Base-by-base conservation (phyloP, 2,329 filamentous ascomycete genomes). In the Diaporthe velutina region DNA sequence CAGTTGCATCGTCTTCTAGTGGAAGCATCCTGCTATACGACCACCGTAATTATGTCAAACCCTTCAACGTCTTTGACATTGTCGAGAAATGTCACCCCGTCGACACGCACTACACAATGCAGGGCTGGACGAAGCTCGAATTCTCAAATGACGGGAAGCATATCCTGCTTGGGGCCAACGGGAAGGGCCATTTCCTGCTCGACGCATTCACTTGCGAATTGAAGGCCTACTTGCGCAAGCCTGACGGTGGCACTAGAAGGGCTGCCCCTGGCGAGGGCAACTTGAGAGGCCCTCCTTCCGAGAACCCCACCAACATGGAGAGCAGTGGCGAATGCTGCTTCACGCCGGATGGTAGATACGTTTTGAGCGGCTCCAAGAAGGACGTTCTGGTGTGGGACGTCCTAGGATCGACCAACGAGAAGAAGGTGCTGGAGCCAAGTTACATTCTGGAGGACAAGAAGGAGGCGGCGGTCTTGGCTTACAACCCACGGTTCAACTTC, bases 101-200 rank as follows among this genome's bases (percentile, higher is more conserved):
- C 68, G 86, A 90, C 77, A 83, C 87, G 8, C 89, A 92, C 64
- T 91, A 93, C 70, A 84, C 89, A 1, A 86, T 90, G 76, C 89
- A 89, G 70, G 93, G 93, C 15, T 99, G 97, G 97, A 97, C 94
- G 1, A 95, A 94, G 79, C 88, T 99, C 55, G 95, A 98, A 80
- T 98, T 99, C 82, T 97, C 95, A 74, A 99, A 99, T 80, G 97
- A 99, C 80, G 97, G 97, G 25, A 98, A 98, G 81, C 91, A 91
- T 75, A 85, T 99, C 64, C 88, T 99, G 7, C 83, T 99, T 25
- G 94, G 94, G 19, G 98, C 96, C 2, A 94, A 93, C 66, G 95
- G 94, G 9, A 89, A 89, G 70, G 95, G 95, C 0, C 97, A 99
- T 83, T 98, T 97, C 80, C 86, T 99, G 3, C 87, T 99, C n/a